Evolutionary conservation across 805 yeast genomes (phyloP).

Genomic region (Sugiyamaella mastotermitis): DNA sequence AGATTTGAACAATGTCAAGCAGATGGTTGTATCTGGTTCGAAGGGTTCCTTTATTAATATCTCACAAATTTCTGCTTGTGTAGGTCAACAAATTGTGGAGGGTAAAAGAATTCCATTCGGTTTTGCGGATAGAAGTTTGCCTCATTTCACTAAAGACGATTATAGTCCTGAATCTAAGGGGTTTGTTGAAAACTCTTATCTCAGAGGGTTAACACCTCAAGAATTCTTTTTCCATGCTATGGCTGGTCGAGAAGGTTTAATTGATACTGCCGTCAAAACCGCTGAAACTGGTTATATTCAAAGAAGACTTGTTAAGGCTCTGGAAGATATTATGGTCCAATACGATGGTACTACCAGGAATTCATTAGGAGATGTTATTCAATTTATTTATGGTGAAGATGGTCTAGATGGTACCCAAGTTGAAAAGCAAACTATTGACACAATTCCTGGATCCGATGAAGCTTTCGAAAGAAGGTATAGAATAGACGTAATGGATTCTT

Average conservation of each 20-base stretch:
- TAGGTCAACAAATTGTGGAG: constrained; percentile 98
- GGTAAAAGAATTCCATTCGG: constrained; percentile 99
- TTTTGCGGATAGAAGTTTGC: constrained; percentile 90
- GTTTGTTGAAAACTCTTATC: constrained; percentile 92
- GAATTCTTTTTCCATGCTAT: constrained; percentile 99
- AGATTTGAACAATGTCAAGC: constrained; percentile 92
- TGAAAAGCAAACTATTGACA: constrained; percentile 91
- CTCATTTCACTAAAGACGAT: constrained; percentile 97
- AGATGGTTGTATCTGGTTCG: constrained; percentile 98
- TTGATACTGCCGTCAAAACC: constrained; percentile 98
- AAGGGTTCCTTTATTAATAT: constrained; percentile 98
- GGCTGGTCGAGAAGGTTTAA: constrained; percentile 99
- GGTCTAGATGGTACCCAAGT: constrained; percentile 98
- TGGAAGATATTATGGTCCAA: constrained; percentile 96
- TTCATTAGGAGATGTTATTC: constrained; percentile 93
- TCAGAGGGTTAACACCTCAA: constrained; percentile 97
- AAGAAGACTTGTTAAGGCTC: constrained; percentile 94
- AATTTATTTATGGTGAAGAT: constrained; percentile 97
- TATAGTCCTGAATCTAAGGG: constrained; percentile 98
- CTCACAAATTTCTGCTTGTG: constrained; percentile 99
- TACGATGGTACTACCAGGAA: constrained; percentile 98
- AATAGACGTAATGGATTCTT: constrained; percentile 73
- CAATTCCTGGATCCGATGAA: constrained; percentile 86
- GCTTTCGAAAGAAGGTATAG: constrained; percentile 79
- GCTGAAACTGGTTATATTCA: constrained; percentile 99